Conservation (phyloP, 2,329 filamentous ascomycete genomes). For the Spiromastix sp. region DNA sequence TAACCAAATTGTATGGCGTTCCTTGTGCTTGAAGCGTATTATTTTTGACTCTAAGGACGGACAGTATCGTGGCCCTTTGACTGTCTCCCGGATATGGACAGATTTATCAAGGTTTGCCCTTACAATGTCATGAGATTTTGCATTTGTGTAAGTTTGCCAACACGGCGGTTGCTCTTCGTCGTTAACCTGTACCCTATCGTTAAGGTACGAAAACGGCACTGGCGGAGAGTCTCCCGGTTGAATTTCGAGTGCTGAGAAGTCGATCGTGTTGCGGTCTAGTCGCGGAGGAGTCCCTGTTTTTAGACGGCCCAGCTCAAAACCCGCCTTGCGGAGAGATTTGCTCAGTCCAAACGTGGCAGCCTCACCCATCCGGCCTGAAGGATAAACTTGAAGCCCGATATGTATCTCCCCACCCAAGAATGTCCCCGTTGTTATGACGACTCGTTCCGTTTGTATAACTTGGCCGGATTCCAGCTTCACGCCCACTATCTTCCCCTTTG, state of each 20-base stretch:
- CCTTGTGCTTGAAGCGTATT: constrained; percentile 72
- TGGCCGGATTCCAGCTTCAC: constrained; percentile 81
- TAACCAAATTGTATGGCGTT: constrained; percentile 84
- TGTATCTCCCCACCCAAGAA: constrained; percentile 96
- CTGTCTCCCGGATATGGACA: constrained; percentile 89
- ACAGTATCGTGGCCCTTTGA: constrained; percentile 90
- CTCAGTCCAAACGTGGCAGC: constrained; percentile 86
- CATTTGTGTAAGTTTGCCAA: constrained; percentile 79
- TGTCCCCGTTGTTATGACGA: constrained; percentile 92
- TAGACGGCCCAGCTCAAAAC: constrained; percentile 77
- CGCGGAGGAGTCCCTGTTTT: constrained; percentile 95
- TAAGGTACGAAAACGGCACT: constrained; percentile 83
- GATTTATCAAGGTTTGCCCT: constrained; percentile 88
- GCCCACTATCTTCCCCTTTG: constrained; percentile 66
- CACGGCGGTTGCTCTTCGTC: constrained; percentile 69
- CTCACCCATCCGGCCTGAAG: constrained; percentile 87
- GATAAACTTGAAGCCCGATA: constrained; percentile 74
- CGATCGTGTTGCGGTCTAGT: constrained; percentile 69
- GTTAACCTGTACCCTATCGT: constrained; percentile 60
- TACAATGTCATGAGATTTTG: constrained; percentile 70
- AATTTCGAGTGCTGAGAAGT: constrained; percentile 59
- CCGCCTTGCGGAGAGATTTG: constrained; percentile 77
- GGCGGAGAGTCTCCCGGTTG: constrained; percentile 81
- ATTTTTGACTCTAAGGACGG: constrained; percentile 93
- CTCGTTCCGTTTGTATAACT: constrained; percentile 65